phyloP scores from a whole-genome alignment of 23 red algal species.

The Pyropia haitanensis region DNA sequence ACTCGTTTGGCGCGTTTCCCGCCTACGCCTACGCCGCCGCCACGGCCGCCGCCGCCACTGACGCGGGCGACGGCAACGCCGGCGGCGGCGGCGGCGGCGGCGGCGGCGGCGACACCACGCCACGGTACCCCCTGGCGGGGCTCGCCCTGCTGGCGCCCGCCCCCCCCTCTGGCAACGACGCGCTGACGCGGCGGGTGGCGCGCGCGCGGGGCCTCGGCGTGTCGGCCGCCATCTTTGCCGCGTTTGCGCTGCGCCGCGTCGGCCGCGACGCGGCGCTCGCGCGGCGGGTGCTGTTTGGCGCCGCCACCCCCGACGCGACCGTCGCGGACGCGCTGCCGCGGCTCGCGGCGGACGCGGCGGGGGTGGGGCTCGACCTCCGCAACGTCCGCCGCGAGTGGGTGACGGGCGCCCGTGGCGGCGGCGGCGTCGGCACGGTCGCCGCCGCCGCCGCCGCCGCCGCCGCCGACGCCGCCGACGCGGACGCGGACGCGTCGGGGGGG shows the following conservation, averaged over 20 bases:
- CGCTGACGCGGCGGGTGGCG: conserved; percentile 11
- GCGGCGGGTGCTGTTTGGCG: conserved; percentile 36
- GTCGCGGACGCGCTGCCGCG: background rate
- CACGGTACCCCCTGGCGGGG: background rate
- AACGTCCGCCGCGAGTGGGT: no score
- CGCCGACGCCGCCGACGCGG: conserved; percentile 22
- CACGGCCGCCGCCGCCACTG: no score
- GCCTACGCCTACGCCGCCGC: no score
- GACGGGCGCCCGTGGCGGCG: no score
- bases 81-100: no score
- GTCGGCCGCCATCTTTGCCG: conserved; percentile 6
- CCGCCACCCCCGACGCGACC: conserved; percentile 10
- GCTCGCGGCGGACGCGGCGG: no score
- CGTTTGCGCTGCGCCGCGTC: conserved; percentile 14
- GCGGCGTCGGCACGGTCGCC: conserved; percentile 9
- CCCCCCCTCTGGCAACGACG: conserved; percentile 25
- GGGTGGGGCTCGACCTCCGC: no score
- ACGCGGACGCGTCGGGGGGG: conserved; percentile 9
- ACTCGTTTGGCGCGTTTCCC: no score
- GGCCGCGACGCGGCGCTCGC: conserved; percentile 17
- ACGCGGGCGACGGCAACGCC: no score
- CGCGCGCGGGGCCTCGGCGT: conserved; percentile 15
- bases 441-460: conserved; percentile 2
- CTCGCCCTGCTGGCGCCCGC: conserved; percentile 24
- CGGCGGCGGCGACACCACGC: no score